Conservation (phyloP, 2,329 filamentous ascomycete species). For the Colletotrichum destructivum region DNA sequence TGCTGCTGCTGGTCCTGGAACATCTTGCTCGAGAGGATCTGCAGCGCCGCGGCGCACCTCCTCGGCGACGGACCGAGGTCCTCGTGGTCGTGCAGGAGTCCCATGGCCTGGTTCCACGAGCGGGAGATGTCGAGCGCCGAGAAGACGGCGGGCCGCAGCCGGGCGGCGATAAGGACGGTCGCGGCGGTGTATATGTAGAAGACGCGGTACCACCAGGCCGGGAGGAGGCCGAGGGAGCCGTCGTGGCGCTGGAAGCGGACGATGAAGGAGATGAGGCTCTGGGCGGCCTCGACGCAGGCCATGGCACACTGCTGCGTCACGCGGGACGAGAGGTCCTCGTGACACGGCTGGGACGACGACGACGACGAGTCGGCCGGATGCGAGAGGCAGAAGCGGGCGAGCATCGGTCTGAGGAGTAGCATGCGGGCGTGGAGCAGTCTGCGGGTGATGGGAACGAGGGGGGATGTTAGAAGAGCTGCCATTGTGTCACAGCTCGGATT, state of each 20-base stretch:
- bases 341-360: constrained; percentile 1
- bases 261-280: constrained; percentile 51
- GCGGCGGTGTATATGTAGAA: constrained; percentile 57
- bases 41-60: constrained; percentile 52
- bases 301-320: constrained; percentile 52
- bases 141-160: constrained; percentile 52
- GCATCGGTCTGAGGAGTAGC: constrained; percentile 51
- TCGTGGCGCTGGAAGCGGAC: constrained; percentile 50
- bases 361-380: constrained; percentile 41
- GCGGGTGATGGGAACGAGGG: too few species aligned
- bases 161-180: constrained; percentile 54
- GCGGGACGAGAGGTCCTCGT: constrained; percentile 47
- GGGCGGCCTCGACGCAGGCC: constrained; percentile 53
- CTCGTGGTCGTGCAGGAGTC: constrained; percentile 52
- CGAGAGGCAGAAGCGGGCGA: constrained; percentile 52
- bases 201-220: constrained; percentile 58
- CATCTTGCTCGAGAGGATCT: constrained; percentile 54
- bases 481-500: too few species aligned
- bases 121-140: constrained; percentile 46
- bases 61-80: constrained; percentile 52
- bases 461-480: neutral
- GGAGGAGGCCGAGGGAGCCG: constrained; percentile 52
- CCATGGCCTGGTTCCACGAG: constrained; percentile 53
- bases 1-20: constrained; percentile 45
- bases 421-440: constrained; percentile 55